Evolutionary conservation across 1,139 yeast species (phyloP).

Genomic region (Nakaseomyces sp.): DNA sequence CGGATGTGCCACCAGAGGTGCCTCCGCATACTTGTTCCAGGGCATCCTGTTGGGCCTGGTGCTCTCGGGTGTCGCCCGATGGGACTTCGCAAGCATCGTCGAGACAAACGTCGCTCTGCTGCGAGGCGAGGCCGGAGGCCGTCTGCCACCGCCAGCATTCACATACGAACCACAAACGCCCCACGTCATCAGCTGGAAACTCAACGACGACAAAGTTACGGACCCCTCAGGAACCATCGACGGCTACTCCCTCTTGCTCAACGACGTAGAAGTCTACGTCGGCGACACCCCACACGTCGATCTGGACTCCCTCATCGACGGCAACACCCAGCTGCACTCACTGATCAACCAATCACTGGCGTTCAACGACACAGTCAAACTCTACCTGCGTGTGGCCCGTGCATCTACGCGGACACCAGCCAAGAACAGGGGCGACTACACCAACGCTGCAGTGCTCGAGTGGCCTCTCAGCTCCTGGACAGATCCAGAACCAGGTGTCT

Average conservation of each 20-base stretch:
- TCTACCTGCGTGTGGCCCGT: constrained; percentile 50
- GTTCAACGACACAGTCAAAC: constrained; percentile 31
- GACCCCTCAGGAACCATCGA: constrained; percentile 21
- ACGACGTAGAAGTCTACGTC: constrained; percentile 70
- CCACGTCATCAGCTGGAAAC: constrained; percentile 24
- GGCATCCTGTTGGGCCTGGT: constrained; percentile 77
- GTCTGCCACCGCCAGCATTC: constrained; percentile 49
- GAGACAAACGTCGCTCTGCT: constrained; percentile 64
- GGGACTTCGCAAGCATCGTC: constrained; percentile 89
- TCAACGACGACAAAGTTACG: constrained; percentile 8
- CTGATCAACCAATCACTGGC: constrained; percentile 24
- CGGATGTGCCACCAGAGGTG: constrained; percentile 75
- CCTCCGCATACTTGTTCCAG: constrained; percentile 63
- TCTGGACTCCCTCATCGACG: constrained; percentile 35
- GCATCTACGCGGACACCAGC: constrained; percentile 36
- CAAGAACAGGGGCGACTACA: constrained; percentile 44
- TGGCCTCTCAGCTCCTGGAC: constrained; percentile 52
- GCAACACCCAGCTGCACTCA: constrained; percentile 30
- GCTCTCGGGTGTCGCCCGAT: constrained; percentile 76
- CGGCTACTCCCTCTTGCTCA: constrained; percentile 57
- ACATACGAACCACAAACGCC: constrained; percentile 16
- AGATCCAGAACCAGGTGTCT: constrained; percentile 39
- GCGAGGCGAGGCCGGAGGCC: constrained; percentile 68
- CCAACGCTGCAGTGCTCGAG: constrained; percentile 46
- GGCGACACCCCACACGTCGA: constrained; percentile 43